These are phyloP conservation scores for Malbranchea cinnamomea DNA, from an alignment of 2,329 filamentous ascomycete genomes.

Conservation along the genomic window DNA sequence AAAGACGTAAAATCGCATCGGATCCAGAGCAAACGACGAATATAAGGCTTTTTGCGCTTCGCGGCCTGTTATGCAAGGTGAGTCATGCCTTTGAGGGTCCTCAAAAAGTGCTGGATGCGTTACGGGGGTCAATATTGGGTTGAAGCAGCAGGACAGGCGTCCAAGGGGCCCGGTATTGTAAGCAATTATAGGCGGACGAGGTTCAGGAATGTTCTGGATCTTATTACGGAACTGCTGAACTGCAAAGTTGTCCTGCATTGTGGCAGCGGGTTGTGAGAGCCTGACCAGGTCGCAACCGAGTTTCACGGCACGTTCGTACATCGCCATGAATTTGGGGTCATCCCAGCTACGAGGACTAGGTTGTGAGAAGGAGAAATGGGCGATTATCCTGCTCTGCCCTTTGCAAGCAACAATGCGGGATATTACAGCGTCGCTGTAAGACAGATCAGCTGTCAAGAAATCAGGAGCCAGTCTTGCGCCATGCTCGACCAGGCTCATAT, in stretches of 20 bases:
- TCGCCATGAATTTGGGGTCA: slow-evolving; percentile 38
- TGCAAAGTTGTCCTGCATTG: slow-evolving; percentile 48
- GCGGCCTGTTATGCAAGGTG: slow-evolving; percentile 42
- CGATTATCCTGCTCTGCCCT: slow-evolving; percentile 47
- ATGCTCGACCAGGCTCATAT: slow-evolving; percentile 44
- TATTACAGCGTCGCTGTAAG: slow-evolving; percentile 38
- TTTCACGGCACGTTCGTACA: slow-evolving; percentile 43
- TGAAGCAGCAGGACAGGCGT: slow-evolving; percentile 51
- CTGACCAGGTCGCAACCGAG: slow-evolving; percentile 49
- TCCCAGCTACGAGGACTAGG: slow-evolving; percentile 39
- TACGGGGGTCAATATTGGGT: slow-evolving; percentile 48
- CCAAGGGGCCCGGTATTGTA: slow-evolving; percentile 52
- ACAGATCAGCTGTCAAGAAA: slow-evolving; percentile 47
- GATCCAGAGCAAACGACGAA: slow-evolving; percentile 50
- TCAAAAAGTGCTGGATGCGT: slow-evolving; percentile 33
- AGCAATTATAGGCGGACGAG: slow-evolving; percentile 41
- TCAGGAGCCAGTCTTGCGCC: slow-evolving; percentile 48
- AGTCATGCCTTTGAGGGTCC: slow-evolving; percentile 25
- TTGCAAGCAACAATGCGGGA: slow-evolving; percentile 35
- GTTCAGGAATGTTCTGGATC: slow-evolving; percentile 29
- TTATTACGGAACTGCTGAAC: slow-evolving; percentile 41
- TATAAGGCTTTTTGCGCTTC: slow-evolving; percentile 53
- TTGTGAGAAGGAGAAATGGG: slow-evolving; percentile 34
- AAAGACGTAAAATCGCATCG: slow-evolving; percentile 58
- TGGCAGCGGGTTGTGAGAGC: slow-evolving; percentile 42